Percentiles rank a stretch among this genome's conserved stretches.
These are phyloP conservation scores for Hypoxylon sp. DNA, from an alignment of 2,329 filamentous ascomycete species.

Conservation along the genomic window DNA sequence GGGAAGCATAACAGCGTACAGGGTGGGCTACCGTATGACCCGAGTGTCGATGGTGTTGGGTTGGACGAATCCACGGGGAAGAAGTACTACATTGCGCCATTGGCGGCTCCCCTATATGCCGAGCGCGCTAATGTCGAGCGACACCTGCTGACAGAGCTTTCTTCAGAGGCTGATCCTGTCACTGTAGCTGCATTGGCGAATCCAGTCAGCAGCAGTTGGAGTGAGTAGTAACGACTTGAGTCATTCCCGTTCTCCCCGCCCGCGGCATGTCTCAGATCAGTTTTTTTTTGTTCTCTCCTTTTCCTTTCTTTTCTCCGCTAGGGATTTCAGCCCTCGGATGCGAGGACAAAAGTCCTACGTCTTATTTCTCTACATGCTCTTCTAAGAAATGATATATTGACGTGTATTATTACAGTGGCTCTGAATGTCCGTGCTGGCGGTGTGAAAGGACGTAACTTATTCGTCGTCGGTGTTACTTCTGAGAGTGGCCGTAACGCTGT, in stretches of 20 bases:
- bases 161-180: slow-evolving; percentile 25
- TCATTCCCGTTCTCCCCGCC: neutral
- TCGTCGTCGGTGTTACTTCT: slow-evolving; percentile 31
- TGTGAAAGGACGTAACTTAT: slow-evolving; percentile 17
- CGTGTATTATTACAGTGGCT: slow-evolving; percentile 20
- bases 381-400: slow-evolving; percentile 1
- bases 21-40: slow-evolving; percentile 25
- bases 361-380: neutral
- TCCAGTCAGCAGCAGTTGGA: slow-evolving; percentile 38
- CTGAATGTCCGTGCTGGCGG: slow-evolving; percentile 26
- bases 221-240: slow-evolving; percentile 20
- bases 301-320: neutral
- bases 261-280: neutral
- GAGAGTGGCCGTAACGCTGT: slow-evolving; percentile 23
- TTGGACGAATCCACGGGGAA: slow-evolving; percentile 26
- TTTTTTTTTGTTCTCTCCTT: neutral
- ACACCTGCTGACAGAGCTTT: slow-evolving; percentile 3
- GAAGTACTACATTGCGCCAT: slow-evolving; percentile 22
- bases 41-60: slow-evolving; percentile 27
- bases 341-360: slow-evolving; percentile 2
- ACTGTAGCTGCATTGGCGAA: slow-evolving; percentile 31
- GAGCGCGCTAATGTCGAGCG: slow-evolving; percentile 38
- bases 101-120: slow-evolving; percentile 22
- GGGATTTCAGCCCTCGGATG: neutral
- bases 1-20: slow-evolving; percentile 25